These are phyloP conservation scores for Mortierella polycephala DNA, from an alignment of 371 early-diverging fungal genomes.

Conservation along the genomic window DNA sequence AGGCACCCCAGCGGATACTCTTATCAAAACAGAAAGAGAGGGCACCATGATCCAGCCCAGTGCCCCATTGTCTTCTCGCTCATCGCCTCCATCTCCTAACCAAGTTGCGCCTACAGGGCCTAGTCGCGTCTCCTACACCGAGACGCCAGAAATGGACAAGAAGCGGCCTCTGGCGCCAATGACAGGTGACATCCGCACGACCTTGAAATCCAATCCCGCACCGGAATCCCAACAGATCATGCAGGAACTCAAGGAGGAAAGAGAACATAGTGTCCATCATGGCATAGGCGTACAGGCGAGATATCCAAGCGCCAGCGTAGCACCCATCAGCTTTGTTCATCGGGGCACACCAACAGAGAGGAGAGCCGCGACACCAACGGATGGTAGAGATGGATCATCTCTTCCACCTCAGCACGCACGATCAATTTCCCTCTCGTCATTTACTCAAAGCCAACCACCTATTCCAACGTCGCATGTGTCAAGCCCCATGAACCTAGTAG, in stretches of 20 bases:
- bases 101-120: constrained; percentile 1
- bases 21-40: neutral
- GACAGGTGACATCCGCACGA: neutral
- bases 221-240: neutral
- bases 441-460: constrained; percentile 14
- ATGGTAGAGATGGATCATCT: constrained; percentile 11
- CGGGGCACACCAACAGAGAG: constrained; percentile 13
- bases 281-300: constrained; percentile 6
- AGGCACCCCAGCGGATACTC: constrained; percentile 15
- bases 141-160: neutral
- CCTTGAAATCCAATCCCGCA: neutral
- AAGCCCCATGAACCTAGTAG: neutral
- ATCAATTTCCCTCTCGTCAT: constrained; percentile 28
- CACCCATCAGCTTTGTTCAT: constrained; percentile 44
- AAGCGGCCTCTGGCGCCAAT: constrained; percentile 3
- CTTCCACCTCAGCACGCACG: constrained; percentile 19
- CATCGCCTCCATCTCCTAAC: constrained; percentile 20
- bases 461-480: constrained; percentile 1
- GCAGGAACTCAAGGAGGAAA: constrained; percentile 7
- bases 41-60: constrained; percentile 4
- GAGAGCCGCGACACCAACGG: constrained; percentile 10
- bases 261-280: constrained; percentile 8
- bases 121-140: neutral
- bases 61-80: constrained; percentile 1
- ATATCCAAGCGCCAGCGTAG: constrained; percentile 7